Conservation (phyloP, 2,329 filamentous ascomycete species). For the Cladosporium sp. region DNA sequence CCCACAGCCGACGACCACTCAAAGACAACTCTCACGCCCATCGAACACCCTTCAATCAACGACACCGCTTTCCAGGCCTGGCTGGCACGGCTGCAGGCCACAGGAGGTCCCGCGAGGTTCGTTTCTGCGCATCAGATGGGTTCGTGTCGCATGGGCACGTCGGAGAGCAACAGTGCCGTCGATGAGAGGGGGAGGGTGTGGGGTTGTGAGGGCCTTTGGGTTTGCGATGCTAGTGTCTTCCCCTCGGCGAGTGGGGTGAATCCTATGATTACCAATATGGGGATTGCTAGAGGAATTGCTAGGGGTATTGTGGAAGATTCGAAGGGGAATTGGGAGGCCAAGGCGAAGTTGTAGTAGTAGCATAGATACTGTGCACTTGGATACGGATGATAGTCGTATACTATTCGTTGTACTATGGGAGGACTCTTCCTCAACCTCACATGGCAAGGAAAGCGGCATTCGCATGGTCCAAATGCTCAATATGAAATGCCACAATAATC, state of each 20-base stretch:
- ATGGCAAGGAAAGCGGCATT: too few species aligned
- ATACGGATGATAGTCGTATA: not conserved
- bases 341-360: slow-evolving; percentile 13
- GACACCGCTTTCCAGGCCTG: slow-evolving; percentile 60
- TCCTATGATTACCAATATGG: slow-evolving; percentile 77
- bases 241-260: slow-evolving; percentile 75
- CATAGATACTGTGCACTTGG: not conserved
- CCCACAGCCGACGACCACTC: slow-evolving; percentile 13
- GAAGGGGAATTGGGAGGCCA: not conserved
- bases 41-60: slow-evolving; percentile 39
- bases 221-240: slow-evolving; percentile 72
- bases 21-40: slow-evolving; percentile 18
- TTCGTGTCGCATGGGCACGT: slow-evolving; percentile 65
- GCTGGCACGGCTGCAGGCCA: slow-evolving; percentile 50
- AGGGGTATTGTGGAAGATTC: slow-evolving; percentile 45
- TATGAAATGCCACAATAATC: too few species aligned
- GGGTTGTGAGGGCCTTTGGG: slow-evolving; percentile 61
- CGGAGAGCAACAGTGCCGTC: slow-evolving; percentile 39
- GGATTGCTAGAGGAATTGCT: slow-evolving; percentile 62
- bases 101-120: slow-evolving; percentile 51
- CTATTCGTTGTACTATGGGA: not conserved
- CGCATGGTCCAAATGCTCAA: too few species aligned
- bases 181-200: slow-evolving; percentile 51
- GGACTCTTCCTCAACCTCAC: too few species aligned
- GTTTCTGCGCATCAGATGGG: slow-evolving; percentile 80